Evolutionary conservation across 495 filamentous ascomycete genomes (phyloP).

Genomic region (Chaetomidium leptoderma): DNA sequence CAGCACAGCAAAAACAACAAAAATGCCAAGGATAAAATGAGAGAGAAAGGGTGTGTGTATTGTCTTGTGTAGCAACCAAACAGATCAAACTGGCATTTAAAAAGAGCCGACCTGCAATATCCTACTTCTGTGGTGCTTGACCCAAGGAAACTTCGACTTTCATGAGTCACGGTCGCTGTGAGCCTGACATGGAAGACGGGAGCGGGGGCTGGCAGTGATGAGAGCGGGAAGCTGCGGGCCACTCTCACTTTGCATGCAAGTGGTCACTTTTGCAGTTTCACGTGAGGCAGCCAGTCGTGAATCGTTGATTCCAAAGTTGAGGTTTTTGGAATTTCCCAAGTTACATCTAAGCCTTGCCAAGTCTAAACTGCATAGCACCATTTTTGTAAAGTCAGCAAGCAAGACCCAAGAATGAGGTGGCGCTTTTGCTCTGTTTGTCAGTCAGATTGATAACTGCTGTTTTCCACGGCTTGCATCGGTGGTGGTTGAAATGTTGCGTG

Average conservation of each 20-base stretch:
- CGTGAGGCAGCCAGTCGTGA: neutral
- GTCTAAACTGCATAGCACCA: too few species aligned
- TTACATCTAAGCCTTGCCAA: neutral
- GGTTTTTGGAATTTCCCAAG: neutral
- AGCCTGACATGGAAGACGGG: neutral
- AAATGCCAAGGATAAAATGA: too few species aligned
- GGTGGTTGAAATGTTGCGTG: neutral
- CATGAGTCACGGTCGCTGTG: slow-evolving; percentile 1
- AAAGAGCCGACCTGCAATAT: too few species aligned
- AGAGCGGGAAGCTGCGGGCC: neutral
- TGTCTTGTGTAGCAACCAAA: too few species aligned
- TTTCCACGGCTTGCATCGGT: neutral
- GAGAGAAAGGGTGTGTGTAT: too few species aligned
- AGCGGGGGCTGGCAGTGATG: neutral
- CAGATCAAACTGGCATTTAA: too few species aligned
- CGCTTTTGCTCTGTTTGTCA: too few species aligned
- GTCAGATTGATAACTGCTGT: too few species aligned
- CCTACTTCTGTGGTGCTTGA: neutral
- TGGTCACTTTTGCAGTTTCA: neutral
- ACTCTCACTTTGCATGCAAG: neutral
- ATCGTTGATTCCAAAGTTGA: neutral
- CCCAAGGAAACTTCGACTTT: neutral
- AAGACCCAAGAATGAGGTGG: too few species aligned
- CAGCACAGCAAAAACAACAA: neutral
- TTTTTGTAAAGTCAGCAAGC: too few species aligned